Base-by-base conservation (phyloP, 2,329 filamentous ascomycete species). In the Eutypella sp. region DNA sequence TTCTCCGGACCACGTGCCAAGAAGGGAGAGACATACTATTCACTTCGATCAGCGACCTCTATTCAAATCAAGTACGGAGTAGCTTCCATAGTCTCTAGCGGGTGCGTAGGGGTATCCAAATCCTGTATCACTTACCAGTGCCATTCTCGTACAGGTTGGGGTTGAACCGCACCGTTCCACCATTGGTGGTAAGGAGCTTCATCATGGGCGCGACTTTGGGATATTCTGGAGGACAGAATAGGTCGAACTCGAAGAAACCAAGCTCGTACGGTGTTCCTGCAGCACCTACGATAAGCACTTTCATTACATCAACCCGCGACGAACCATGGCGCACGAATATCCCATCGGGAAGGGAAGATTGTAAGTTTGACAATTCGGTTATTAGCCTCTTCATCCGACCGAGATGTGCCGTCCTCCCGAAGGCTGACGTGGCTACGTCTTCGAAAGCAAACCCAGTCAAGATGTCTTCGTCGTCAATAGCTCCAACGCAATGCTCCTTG, bases 171-270 rank as follows among this genome's bases (percentile, higher is more conserved):
- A 62, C 57, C 4, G 1, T 47, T 1, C 71, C 70, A 3, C 63
- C 60, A 1, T 67, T 70, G 1, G 75, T 77, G 0, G 71, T 75
- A 47, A 61, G 67, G 53, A 75, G 76, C 1, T 47, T 42, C 47
- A 76, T 63, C 6, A 42, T 6, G 0, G 75, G 75, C 10, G 74
- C 69, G 1, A 23, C 43, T 2, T 58, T 49, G 0, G 76, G 75
- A 45, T 74, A 79, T 0, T 65, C 51, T 0, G 24, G 11, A 7
- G 58, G 56, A 41, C 72, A 75, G 27, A 68, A 69, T 25, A 79
- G 52, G 52, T 79, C 75, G 47, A 80, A 80, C 49, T 79, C 75
- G 52, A 78, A 79, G 3, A 79, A 54, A 0, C 76, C 76, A 36
- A 73, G 64, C 50, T 74, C 74, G 56, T 80, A 79, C 13, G 76